These are phyloP conservation scores for Paecilomyces sp. DNA, from an alignment of 2,329 filamentous ascomycete species.

Conservation along the genomic window DNA sequence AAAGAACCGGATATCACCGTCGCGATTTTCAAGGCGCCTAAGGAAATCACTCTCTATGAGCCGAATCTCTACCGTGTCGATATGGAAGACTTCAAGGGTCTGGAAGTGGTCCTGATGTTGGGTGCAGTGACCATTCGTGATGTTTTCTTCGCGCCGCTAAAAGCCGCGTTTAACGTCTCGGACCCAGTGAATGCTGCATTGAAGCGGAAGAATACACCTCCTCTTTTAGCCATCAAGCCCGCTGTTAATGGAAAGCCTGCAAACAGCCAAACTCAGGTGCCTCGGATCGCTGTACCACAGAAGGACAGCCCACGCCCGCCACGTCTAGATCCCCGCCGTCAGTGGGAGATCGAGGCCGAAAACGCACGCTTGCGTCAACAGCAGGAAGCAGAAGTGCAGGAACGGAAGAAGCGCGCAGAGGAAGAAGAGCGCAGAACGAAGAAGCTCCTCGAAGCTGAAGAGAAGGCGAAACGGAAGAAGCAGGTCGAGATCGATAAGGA, in stretches of 20 bases:
- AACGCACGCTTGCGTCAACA: slow-evolving; percentile 38
- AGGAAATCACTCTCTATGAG: slow-evolving; percentile 83
- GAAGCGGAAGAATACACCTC: neutral
- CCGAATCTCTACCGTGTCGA: slow-evolving; percentile 86
- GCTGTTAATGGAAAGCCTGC: slow-evolving; percentile 7
- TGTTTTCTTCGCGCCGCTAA: slow-evolving; percentile 56
- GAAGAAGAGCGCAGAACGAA: slow-evolving; percentile 47
- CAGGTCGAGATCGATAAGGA: slow-evolving; percentile 63
- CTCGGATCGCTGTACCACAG: slow-evolving; percentile 14
- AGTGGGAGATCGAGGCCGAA: slow-evolving; percentile 48
- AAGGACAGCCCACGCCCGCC: slow-evolving; percentile 16
- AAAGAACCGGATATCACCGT: slow-evolving; percentile 94
- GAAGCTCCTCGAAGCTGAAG: slow-evolving; percentile 47
- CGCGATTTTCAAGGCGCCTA: slow-evolving; percentile 71
- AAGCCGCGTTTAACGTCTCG: slow-evolving; percentile 70
- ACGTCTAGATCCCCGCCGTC: slow-evolving; percentile 42
- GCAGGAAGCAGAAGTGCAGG: slow-evolving; percentile 36
- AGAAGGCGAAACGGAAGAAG: slow-evolving; percentile 43
- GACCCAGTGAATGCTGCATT: neutral
- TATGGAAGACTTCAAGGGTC: slow-evolving; percentile 85
- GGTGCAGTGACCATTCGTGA: slow-evolving; percentile 56
- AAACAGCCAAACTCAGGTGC: slow-evolving; percentile 18
- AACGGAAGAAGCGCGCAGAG: slow-evolving; percentile 40
- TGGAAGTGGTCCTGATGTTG: slow-evolving; percentile 71
- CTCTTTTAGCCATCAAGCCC: neutral